Evolutionary conservation across 1,284 basidiomycete genomes (phyloP).

Genomic region (Naganishia sp.): DNA sequence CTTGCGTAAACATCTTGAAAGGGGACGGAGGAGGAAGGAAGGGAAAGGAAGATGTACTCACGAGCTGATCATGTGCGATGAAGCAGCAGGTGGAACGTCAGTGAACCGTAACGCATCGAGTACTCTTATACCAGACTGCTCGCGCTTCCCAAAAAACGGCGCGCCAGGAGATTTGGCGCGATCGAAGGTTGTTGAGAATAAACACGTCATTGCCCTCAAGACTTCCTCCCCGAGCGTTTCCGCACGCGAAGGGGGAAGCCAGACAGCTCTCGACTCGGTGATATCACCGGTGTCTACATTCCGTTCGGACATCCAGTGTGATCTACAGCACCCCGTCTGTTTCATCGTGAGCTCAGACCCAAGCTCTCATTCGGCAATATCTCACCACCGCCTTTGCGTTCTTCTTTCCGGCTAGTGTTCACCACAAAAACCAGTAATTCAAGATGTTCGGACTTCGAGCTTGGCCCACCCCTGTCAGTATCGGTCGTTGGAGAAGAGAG

Average conservation of each 20-base stretch:
- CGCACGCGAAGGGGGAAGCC: background rate
- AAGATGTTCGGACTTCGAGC: conserved; percentile 52
- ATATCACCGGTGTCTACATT: conserved; percentile 2
- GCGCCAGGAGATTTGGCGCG: conserved; percentile 9
- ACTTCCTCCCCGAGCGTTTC: conserved; percentile 10
- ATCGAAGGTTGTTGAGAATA: background rate
- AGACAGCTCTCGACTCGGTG: background rate
- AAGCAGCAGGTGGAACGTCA: conserved; percentile 1
- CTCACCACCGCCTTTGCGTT: background rate
- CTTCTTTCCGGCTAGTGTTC: conserved; percentile 1
- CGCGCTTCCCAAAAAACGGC: conserved; percentile 10
- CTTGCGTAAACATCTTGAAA: conserved; percentile 25
- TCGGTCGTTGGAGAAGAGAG: background rate
- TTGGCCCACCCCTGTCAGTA: conserved; percentile 51
- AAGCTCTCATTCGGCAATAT: background rate
- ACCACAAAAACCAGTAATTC: conserved; percentile 11
- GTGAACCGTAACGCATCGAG: background rate
- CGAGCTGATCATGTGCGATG: background rate
- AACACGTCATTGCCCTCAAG: conserved; percentile 8
- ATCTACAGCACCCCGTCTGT: background rate
- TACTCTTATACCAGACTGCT: conserved; percentile 9
- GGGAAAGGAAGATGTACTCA: background rate
- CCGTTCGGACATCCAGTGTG: too few species aligned
- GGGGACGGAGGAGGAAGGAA: conserved; percentile 1
- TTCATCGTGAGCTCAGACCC: background rate